Evolutionary conservation across 371 early-diverging fungal species (phyloP).

Genomic region (Zopfochytrium polystomum): DNA sequence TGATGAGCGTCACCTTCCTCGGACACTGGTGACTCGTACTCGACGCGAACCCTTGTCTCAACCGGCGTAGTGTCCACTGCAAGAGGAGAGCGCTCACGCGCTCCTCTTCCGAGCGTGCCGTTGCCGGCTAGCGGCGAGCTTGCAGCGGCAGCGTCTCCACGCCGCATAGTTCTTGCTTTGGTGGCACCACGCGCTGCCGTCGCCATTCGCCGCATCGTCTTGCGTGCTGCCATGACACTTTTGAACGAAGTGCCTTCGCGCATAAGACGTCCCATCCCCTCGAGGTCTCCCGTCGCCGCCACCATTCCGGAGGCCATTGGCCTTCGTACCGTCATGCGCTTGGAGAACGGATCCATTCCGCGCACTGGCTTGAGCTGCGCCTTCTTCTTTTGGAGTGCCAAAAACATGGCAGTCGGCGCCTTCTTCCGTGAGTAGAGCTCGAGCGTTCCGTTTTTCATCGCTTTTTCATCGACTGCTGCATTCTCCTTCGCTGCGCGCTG

Average conservation of each 20-base stretch:
- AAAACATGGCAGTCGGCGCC: constrained; percentile 12
- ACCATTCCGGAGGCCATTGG: not conserved
- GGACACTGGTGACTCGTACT: too few relatives aligned
- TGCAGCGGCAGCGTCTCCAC: not conserved
- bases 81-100: not conserved
- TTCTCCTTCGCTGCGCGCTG: constrained; percentile 38
- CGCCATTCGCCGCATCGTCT: constrained; percentile 1
- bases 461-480: constrained; percentile 22
- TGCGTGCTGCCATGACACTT: constrained; percentile 1
- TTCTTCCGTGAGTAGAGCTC: constrained; percentile 8
- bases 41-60: too few relatives aligned
- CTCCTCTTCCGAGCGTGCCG: not conserved
- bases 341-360: constrained; percentile 29
- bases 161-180: not conserved
- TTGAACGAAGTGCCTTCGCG: not conserved
- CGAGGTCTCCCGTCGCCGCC: not conserved
- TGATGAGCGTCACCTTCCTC: too few relatives aligned
- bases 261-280: not conserved
- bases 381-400: constrained; percentile 20
- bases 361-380: constrained; percentile 35
- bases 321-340: constrained; percentile 37
- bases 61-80: too few relatives aligned
- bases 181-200: not conserved
- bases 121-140: not conserved
- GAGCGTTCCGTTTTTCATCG: not conserved